Conservation (phyloP, 305 asterid genomes). For the Solanum hybrid region DNA sequence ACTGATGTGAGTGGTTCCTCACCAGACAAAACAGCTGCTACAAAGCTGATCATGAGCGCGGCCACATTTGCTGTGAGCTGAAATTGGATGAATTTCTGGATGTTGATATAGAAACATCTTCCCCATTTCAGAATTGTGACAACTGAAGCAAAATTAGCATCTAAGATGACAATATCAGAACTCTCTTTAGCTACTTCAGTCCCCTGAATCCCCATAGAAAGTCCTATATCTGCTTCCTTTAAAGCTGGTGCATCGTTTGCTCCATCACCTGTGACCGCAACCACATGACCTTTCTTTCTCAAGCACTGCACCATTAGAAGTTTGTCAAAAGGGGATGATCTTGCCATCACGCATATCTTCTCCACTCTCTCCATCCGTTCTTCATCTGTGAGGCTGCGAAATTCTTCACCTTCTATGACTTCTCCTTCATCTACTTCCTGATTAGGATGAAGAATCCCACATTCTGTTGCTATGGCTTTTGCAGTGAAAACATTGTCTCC, state of each 20-base stretch:
- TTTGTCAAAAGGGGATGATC: conserved; percentile 64
- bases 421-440: conserved; percentile 15
- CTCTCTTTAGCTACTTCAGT: conserved; percentile 56
- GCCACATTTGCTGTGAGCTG: conserved; percentile 55
- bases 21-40: conserved; percentile 48
- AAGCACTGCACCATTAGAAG: conserved; percentile 50
- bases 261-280: conserved; percentile 58
- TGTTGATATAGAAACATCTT: conserved; percentile 39
- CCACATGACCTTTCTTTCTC: conserved; percentile 35
- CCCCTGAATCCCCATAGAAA: conserved; percentile 59
- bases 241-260: conserved; percentile 53
- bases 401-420: conserved; percentile 51
- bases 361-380: conserved; percentile 51
- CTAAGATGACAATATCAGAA: conserved; percentile 48
- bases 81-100: conserved; percentile 49
- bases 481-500: conserved; percentile 80
- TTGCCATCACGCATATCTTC: conserved; percentile 45
- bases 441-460: conserved; percentile 42
- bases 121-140: conserved; percentile 45
- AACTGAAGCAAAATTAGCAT: conserved; percentile 41
- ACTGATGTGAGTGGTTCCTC: conserved; percentile 54
- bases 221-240: conserved; percentile 58
- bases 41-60: conserved; percentile 48
- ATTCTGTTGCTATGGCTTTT: conserved; percentile 59
- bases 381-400: conserved; percentile 44